These are phyloP conservation scores for Ganoderma multipileum DNA, from an alignment of 1,284 basidiomycete species.

Conservation along the genomic window DNA sequence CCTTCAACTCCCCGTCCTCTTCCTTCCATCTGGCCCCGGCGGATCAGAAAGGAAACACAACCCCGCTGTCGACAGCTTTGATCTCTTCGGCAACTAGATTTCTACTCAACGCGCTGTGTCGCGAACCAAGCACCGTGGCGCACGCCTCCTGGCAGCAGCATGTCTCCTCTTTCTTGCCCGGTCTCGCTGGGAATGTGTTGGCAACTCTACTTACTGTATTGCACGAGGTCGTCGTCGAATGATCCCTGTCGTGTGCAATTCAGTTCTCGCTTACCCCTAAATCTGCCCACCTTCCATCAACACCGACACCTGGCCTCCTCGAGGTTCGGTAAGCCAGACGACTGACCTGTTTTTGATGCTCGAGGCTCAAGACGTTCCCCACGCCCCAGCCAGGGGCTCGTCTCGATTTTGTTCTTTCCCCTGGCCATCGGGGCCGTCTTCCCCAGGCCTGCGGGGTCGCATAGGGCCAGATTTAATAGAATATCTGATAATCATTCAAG, in stretches of 20 bases:
- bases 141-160: neutral
- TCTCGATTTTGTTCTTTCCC: neutral
- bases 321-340: neutral
- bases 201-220: conserved; percentile 11
- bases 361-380: neutral
- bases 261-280: neutral
- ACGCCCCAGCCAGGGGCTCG: neutral
- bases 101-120: neutral
- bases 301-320: neutral
- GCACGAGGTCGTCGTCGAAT: neutral
- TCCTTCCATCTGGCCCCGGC: neutral
- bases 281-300: neutral
- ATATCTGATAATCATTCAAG: conserved; percentile 2
- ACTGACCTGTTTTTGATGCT: conserved; percentile 2
- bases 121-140: neutral
- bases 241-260: neutral
- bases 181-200: neutral
- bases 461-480: neutral
- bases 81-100: neutral
- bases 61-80: neutral
- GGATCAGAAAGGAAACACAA: neutral
- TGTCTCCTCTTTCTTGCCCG: neutral
- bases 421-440: neutral
- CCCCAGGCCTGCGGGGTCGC: neutral
- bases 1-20: neutral